phyloP scores from a whole-genome alignment of 2,329 filamentous ascomycete species.

The Oidium heveae region DNA sequence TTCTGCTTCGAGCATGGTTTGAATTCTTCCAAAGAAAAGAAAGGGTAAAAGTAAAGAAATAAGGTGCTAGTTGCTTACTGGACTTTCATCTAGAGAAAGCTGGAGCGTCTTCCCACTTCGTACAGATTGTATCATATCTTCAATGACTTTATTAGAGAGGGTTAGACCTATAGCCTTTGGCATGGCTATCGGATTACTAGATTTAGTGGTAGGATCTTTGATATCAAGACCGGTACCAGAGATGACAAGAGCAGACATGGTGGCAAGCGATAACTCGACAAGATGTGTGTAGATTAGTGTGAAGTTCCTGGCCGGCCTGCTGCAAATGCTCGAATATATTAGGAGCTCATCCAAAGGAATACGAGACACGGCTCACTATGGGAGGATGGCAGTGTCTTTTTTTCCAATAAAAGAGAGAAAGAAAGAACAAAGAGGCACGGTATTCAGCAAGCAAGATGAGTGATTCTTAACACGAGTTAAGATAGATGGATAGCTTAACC shows the following conservation, averaged over 20 bases:
- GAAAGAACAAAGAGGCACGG: no score
- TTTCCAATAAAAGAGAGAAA: no score
- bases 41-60: not conserved
- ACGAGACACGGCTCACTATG: no score
- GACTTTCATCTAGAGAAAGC: conserved; percentile 29
- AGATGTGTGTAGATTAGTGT: no score
- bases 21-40: no score
- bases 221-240: conserved; percentile 31
- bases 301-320: no score
- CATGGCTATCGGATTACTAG: conserved; percentile 23
- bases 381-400: no score
- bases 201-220: conserved; percentile 20
- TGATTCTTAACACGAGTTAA: no score
- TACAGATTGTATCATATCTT: conserved; percentile 34
- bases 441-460: no score
- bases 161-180: conserved; percentile 26
- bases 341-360: no score
- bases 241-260: conserved; percentile 28
- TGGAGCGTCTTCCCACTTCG: conserved; percentile 30
- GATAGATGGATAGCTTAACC: no score
- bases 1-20: not conserved
- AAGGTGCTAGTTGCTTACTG: conserved; percentile 23
- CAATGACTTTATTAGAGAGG: conserved; percentile 31
- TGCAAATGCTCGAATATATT: no score
- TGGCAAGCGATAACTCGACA: conserved; percentile 3